Evolutionary conservation across 2,329 filamentous ascomycete species (phyloP), one percentile per base, ranked within the genome.

Genomic region (Sporothrix humicola): DNA sequence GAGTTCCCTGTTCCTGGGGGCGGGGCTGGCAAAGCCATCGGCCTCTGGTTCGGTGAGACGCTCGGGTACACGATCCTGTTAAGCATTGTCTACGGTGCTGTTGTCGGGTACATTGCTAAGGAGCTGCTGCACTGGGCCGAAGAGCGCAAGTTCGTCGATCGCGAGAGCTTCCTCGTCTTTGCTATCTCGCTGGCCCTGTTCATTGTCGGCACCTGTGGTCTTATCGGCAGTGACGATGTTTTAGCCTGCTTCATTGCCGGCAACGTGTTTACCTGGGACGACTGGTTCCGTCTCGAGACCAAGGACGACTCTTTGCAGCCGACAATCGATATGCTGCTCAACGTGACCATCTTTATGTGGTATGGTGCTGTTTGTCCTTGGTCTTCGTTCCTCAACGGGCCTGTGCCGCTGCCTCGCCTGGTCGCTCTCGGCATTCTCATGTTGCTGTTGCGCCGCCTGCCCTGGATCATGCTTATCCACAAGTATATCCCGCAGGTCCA

Each of bases 321-420:
- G 0, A 97, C 94, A 0, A 92, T 98, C 63, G 94, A 98, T 80
- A 97, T 97, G 94, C 86, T 98, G 1, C 90, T 98, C 73, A 98
- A 98, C 79, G 89, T 97, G 3, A 86, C 91, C 20, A 88, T 98
- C 54, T 98, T 98, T 81, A 89, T 97, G 82, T 98, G 94, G 94
- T 95, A 93, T 78, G 94, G 94, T 3, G 93, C 93, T 0, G 89
- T 95, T 12, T 93, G 92, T 74, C 95, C 95, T 0, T 98, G 95
- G 95, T 80, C 84, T 4, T 84, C 83, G 37, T 97, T 98, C 77
- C 81, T 86, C 0, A 77, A 78, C 77, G 95, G 93, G 80, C 79
- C 84, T 9, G 87, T 96, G 17, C 89, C 93, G 0, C 85, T 95
- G 31, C 90, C 91, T 77, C 90, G 93, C 0, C 86, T 98, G 0